A percentile compares a stretch with the other conserved stretches of the same genome.
These are phyloP conservation scores for Candida bentonensis DNA, from an alignment of 805 yeast genomes.

Conservation along the genomic window DNA sequence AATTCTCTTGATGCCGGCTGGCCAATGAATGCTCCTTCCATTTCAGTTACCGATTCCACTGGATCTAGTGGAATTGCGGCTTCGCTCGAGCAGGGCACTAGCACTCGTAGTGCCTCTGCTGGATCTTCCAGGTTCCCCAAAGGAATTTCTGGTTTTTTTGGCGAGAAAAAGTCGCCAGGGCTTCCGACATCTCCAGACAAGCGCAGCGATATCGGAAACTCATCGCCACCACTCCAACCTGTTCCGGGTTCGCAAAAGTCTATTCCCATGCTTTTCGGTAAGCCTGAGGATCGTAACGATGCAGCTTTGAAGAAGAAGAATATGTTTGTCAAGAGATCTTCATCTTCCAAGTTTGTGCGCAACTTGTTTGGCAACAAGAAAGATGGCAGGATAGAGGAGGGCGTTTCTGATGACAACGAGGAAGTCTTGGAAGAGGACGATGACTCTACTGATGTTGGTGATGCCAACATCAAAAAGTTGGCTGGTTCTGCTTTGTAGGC, in stretches of 20 bases:
- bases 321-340: slow-evolving; percentile 5
- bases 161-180: not conserved
- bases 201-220: not conserved
- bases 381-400: slow-evolving; percentile 4
- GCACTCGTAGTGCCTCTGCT: not conserved
- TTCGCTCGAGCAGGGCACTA: not conserved
- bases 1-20: not conserved
- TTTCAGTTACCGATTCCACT: not conserved
- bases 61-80: not conserved
- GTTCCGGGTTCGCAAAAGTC: slow-evolving; percentile 6
- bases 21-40: not conserved
- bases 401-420: slow-evolving; percentile 7
- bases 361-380: slow-evolving; percentile 13
- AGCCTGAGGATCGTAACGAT: slow-evolving; percentile 8
- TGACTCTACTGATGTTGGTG: slow-evolving; percentile 6
- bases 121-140: slow-evolving; percentile 5
- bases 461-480: slow-evolving; percentile 2
- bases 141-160: slow-evolving; percentile 10
- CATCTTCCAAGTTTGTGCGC: slow-evolving; percentile 13
- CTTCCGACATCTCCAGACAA: slow-evolving; percentile 5
- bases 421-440: slow-evolving; percentile 7
- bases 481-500: slow-evolving; percentile 5
- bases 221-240: not conserved
- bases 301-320: slow-evolving; percentile 6
- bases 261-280: slow-evolving; percentile 13